These are phyloP conservation scores for Pezicula carpinea DNA, from an alignment of 2,329 filamentous ascomycete genomes.

Conservation along the genomic window DNA sequence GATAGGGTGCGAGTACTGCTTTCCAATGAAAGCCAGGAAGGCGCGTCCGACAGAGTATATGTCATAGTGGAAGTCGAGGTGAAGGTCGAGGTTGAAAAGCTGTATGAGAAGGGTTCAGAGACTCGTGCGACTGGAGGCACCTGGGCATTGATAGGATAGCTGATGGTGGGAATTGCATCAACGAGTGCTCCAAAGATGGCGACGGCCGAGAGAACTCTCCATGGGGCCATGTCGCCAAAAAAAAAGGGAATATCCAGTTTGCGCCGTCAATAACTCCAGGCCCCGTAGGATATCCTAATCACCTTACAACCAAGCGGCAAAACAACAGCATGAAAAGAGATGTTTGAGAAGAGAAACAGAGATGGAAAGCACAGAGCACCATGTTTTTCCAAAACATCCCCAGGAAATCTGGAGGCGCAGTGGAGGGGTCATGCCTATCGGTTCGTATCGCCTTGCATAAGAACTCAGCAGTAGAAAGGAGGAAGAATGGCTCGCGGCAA, in stretches of 20 bases:
- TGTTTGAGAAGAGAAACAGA: constrained; percentile 8
- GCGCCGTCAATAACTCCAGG: not conserved
- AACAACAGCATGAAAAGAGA: constrained; percentile 8
- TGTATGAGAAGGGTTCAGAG: constrained; percentile 62
- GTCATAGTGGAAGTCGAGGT: constrained; percentile 52
- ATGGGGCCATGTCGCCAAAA: constrained; percentile 18
- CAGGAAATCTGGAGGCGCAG: constrained; percentile 17
- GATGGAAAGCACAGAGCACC: constrained; percentile 4
- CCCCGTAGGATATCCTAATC: not conserved
- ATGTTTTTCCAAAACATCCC: constrained; percentile 10
- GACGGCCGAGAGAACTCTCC: constrained; percentile 8
- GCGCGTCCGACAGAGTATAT: constrained; percentile 63
- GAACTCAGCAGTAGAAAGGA: constrained; percentile 13
- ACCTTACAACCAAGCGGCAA: constrained; percentile 4
- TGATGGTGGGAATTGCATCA: constrained; percentile 33
- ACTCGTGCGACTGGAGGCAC: constrained; percentile 74
- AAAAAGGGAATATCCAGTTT: not conserved
- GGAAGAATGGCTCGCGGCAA: constrained; percentile 16
- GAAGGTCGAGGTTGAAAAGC: constrained; percentile 72
- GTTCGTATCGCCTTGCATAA: constrained; percentile 19
- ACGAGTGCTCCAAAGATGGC: constrained; percentile 15
- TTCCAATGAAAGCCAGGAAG: constrained; percentile 72
- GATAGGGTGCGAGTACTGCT: constrained; percentile 58
- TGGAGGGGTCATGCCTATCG: constrained; percentile 16
- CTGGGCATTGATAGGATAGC: constrained; percentile 80